These are phyloP conservation scores for Cantharellus anzutake DNA, from an alignment of 768 basidiomycete species.

Conservation along the genomic window DNA sequence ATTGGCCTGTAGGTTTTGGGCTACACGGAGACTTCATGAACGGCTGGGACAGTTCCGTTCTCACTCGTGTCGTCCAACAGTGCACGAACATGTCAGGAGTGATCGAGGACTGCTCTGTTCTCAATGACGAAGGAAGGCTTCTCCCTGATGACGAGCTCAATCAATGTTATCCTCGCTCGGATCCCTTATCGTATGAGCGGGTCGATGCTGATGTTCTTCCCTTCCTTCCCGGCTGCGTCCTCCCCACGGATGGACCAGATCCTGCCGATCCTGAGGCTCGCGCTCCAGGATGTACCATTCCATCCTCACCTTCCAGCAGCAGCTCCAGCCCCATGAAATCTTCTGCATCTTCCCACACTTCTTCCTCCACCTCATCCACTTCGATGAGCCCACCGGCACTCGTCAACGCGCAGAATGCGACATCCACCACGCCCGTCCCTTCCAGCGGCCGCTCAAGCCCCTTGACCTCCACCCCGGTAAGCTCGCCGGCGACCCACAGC, in stretches of 20 bases:
- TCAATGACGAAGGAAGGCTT: background rate
- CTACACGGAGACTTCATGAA: conserved; percentile 10
- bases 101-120: conserved; percentile 1
- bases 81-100: conserved; percentile 10
- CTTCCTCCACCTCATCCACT: background rate
- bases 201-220: background rate
- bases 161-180: background rate
- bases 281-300: background rate
- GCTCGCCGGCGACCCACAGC: too few species aligned
- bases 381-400: background rate
- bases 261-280: background rate
- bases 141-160: background rate
- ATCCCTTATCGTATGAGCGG: background rate
- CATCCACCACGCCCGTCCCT: too few species aligned
- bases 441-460: too few species aligned
- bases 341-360: background rate
- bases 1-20: conserved; percentile 5
- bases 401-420: too few species aligned
- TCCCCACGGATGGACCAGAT: background rate
- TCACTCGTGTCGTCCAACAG: conserved; percentile 10
- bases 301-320: background rate
- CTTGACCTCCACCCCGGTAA: too few species aligned
- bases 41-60: conserved; percentile 10
- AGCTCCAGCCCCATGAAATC: background rate
- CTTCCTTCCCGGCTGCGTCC: background rate